Conservation (phyloP, 2,329 filamentous ascomycete genomes). For the Penicillium decumbens region DNA sequence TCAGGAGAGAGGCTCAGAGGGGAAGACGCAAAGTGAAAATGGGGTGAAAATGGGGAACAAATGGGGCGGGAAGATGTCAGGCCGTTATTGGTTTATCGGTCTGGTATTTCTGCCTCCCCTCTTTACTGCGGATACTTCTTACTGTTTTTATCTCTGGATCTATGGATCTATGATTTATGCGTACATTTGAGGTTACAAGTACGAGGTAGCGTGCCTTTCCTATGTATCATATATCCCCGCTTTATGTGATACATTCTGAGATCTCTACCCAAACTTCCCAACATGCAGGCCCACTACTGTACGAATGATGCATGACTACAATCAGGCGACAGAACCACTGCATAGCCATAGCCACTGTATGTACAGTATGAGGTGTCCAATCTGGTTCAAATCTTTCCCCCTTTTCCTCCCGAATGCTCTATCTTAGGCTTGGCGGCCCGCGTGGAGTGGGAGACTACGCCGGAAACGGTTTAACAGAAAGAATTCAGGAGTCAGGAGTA, state of each 20-base stretch:
- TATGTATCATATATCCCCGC: not conserved
- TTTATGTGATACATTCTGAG: not conserved
- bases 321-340: conserved; percentile 2
- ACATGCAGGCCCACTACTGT: too few species aligned
- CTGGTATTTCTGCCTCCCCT: not conserved
- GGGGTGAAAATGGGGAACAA: not conserved
- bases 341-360: not conserved
- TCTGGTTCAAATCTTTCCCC: not conserved
- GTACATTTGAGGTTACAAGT: not conserved
- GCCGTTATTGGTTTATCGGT: not conserved
- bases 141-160: too few species aligned
- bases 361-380: not conserved
- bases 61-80: not conserved
- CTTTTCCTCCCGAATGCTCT: not conserved
- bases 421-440: conserved; percentile 12
- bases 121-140: not conserved
- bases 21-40: too few species aligned
- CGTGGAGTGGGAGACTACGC: conserved; percentile 9
- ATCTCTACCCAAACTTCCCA: conserved; percentile 3
- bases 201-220: not conserved
- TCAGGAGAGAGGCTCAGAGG: not conserved
- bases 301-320: conserved; percentile 1
- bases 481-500: too few species aligned
- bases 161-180: too few species aligned
- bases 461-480: conserved; percentile 6